Percentiles rank a stretch among this genome's conserved stretches.
phyloP scores from a whole-genome alignment of 169 alveolate species.

The Plasmodium berghei region DNA sequence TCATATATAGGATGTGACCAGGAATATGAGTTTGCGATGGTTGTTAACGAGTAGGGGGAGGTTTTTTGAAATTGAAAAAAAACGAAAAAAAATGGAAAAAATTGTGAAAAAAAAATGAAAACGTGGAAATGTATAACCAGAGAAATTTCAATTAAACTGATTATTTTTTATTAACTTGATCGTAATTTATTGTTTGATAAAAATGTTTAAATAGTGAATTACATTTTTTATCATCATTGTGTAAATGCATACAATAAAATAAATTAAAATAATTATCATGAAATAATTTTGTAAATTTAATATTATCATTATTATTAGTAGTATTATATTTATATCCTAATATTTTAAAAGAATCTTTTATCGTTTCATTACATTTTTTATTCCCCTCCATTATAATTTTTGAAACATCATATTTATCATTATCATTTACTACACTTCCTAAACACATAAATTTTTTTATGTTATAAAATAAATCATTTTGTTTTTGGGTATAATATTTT shows the following conservation, averaged over 20 bases:
- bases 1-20: slow-evolving; percentile 90
- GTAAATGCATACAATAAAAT: slow-evolving; percentile 69
- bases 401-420: slow-evolving; percentile 25
- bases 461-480: slow-evolving; percentile 59
- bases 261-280: slow-evolving; percentile 46
- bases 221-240: slow-evolving; percentile 62
- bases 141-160: no score
- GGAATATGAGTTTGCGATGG: slow-evolving; percentile 77
- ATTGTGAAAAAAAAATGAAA: background rate
- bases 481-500: slow-evolving; percentile 65
- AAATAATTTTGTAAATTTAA: slow-evolving; percentile 32
- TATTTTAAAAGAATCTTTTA: slow-evolving; percentile 38
- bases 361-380: slow-evolving; percentile 17
- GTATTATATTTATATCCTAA: slow-evolving; percentile 52
- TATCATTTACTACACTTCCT: slow-evolving; percentile 44
- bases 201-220: slow-evolving; percentile 56
- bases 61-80: background rate
- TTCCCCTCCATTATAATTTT: slow-evolving; percentile 27
- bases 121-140: background rate
- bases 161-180: background rate
- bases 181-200: slow-evolving; percentile 32
- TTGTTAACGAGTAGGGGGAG: slow-evolving; percentile 6
- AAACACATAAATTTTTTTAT: slow-evolving; percentile 65
- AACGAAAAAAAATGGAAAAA: background rate
- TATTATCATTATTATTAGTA: slow-evolving; percentile 44